These are phyloP conservation scores for Hygrophorus pudorinus DNA, from an alignment of 768 basidiomycete genomes.

Conservation along the genomic window DNA sequence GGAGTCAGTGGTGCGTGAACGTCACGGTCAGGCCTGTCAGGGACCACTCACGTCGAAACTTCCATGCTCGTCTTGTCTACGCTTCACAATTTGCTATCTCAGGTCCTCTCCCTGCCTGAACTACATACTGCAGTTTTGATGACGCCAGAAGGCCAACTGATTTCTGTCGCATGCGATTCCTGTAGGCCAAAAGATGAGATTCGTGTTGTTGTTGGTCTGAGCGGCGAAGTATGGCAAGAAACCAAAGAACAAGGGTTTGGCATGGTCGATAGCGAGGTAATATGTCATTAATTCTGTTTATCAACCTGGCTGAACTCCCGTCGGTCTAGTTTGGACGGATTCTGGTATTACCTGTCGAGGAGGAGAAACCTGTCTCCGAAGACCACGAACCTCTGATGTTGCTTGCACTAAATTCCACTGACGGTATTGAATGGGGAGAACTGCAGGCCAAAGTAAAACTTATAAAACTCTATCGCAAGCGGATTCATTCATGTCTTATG, in stretches of 20 bases:
- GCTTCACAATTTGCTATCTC: constrained; percentile 54
- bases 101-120: constrained; percentile 46
- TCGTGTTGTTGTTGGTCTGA: constrained; percentile 60
- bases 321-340: constrained; percentile 54
- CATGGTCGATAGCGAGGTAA: constrained; percentile 73
- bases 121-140: constrained; percentile 66
- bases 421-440: constrained; percentile 55
- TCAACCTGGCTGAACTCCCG: neutral
- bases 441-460: constrained; percentile 49
- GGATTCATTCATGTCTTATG: constrained; percentile 2
- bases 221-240: constrained; percentile 72
- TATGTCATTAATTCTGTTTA: constrained; percentile 9
- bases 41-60: too few species aligned
- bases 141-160: constrained; percentile 65
- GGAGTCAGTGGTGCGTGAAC: too few species aligned
- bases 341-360: constrained; percentile 55
- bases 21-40: too few species aligned
- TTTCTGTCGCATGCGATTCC: constrained; percentile 53
- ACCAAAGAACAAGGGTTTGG: constrained; percentile 54
- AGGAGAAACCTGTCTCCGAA: constrained; percentile 21
- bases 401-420: constrained; percentile 55
- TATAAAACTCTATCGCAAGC: constrained; percentile 1
- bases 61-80: constrained; percentile 62
- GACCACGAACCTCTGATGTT: constrained; percentile 51
- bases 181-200: constrained; percentile 60